Percentiles rank a stretch among this genome's conserved stretches.
Evolutionary conservation across 441 rosid genomes (phyloP).

Genomic region (Capsella rubella): DNA sequence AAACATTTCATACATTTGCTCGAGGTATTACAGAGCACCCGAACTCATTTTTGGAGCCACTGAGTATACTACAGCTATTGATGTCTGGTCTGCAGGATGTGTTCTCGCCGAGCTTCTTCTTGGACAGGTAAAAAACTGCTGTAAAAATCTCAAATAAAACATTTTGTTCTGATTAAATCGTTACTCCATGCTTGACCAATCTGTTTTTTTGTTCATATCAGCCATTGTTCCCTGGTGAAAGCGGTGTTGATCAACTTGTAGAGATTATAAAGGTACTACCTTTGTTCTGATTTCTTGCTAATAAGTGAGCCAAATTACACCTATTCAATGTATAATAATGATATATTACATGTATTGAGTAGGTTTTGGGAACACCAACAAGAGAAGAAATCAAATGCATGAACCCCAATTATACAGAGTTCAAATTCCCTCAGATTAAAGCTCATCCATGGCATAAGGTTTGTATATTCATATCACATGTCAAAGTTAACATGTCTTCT

Average conservation of each 20-base stretch:
- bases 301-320: neutral
- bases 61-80: slow-evolving; percentile 93
- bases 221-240: slow-evolving; percentile 84
- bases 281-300: neutral
- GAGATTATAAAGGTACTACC: slow-evolving; percentile 86
- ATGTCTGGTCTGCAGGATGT: slow-evolving; percentile 98
- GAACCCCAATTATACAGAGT: slow-evolving; percentile 98
- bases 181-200: neutral
- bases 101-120: slow-evolving; percentile 91
- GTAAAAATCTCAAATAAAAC: neutral
- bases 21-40: slow-evolving; percentile 97
- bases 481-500: slow-evolving; percentile 6
- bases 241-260: slow-evolving; percentile 98
- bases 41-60: slow-evolving; percentile 97
- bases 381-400: slow-evolving; percentile 98
- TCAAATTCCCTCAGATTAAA: slow-evolving; percentile 94
- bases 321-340: neutral
- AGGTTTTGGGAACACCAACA: slow-evolving; percentile 98
- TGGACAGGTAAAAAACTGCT: slow-evolving; percentile 73
- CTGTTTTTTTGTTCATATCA: slow-evolving; percentile 31
- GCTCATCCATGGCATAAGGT: slow-evolving; percentile 99
- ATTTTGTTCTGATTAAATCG: neutral
- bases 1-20: slow-evolving; percentile 94
- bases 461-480: neutral
- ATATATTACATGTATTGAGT: slow-evolving; percentile 29